Evolutionary conservation across 176 grass and related monocot species (phyloP), one percentile per base, ranked within the genome.

Genomic region (Elymus sibiricus): DNA sequence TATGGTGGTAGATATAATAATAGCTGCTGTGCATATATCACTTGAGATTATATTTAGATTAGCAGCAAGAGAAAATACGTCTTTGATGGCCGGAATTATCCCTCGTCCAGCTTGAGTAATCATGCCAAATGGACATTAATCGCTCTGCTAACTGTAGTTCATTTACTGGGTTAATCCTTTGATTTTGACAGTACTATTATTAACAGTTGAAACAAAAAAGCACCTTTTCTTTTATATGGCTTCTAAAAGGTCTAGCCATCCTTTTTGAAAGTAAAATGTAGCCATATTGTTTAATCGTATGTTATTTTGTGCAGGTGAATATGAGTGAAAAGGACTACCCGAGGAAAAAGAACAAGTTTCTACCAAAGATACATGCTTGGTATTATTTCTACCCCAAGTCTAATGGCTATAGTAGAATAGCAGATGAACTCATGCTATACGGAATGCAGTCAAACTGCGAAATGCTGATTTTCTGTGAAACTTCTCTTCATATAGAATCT

Each of bases 281-380:
- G 74, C 34, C 65, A 9, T 76, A 76, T 58, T 64, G 5, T 67
- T 84, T 53, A 34, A 35, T 78, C 9, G 1, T 82, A 17, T 67
- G n/a, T 51, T 90, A 34, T 83, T 81, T 88, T 79, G 44, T 94
- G 49, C 82, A 98, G 96, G 96, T 98, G 66, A 98, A 98, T 66
- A 95, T 98, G 96, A 98, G 92, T 90, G 93, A 98, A 84, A 98
- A 86, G 87, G 93, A 98, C 58, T 98, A 94, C 81, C 93, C 94
- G 91, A 89, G 96, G 81, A 98, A 94, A 88, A 98, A 98, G 86
- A 98, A 98, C 92, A 98, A 98, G 70, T 98, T 98, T 71, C 77
- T 98, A 15, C 96, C 96, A 2, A 98, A 95, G 87, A 98, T 98
- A 87, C 96, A 98, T 79, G 79, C 96, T 37, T 98, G 96, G 96